These are phyloP conservation scores for Suillus americanus DNA, from an alignment of 768 basidiomycete species.

Conservation along the genomic window DNA sequence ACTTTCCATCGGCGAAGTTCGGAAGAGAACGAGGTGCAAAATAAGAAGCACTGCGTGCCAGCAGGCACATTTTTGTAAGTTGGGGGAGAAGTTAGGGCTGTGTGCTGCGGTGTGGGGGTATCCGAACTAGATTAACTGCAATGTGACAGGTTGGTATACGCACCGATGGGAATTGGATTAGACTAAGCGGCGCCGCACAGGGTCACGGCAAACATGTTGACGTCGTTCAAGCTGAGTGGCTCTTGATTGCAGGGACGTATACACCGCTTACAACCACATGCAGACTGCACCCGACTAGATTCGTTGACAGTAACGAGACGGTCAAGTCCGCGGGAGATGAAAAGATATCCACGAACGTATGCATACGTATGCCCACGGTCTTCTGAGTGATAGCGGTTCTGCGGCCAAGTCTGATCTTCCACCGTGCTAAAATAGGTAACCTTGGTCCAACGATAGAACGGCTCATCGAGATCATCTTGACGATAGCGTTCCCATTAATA, in stretches of 20 bases:
- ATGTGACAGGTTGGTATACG: neutral
- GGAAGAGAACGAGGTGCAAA: neutral
- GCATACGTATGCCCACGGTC: slow-evolving; percentile 4
- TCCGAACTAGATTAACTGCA: neutral
- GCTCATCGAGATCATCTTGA: neutral
- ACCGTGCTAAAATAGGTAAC: neutral
- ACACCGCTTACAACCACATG: slow-evolving; percentile 5
- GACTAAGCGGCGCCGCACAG: slow-evolving; percentile 1
- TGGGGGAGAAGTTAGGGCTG: neutral
- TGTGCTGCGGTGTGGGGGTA: slow-evolving; percentile 1
- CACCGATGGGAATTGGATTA: neutral
- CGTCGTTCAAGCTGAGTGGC: slow-evolving; percentile 4
- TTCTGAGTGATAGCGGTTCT: neutral
- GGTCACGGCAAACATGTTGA: slow-evolving; percentile 6
- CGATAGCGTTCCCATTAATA: neutral
- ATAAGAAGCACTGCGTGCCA: neutral
- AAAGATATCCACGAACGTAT: neutral
- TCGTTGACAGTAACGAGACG: slow-evolving; percentile 7
- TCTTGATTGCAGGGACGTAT: slow-evolving; percentile 11
- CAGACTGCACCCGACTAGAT: slow-evolving; percentile 8
- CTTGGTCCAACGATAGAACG: neutral
- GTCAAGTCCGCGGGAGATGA: slow-evolving; percentile 10
- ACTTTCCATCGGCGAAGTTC: neutral
- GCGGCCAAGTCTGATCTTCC: neutral
- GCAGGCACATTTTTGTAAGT: neutral